Evolutionary conservation across 2,329 filamentous ascomycete species (phyloP), one percentile per base, ranked within the genome.

Genomic region (Botryotinia globosa): DNA sequence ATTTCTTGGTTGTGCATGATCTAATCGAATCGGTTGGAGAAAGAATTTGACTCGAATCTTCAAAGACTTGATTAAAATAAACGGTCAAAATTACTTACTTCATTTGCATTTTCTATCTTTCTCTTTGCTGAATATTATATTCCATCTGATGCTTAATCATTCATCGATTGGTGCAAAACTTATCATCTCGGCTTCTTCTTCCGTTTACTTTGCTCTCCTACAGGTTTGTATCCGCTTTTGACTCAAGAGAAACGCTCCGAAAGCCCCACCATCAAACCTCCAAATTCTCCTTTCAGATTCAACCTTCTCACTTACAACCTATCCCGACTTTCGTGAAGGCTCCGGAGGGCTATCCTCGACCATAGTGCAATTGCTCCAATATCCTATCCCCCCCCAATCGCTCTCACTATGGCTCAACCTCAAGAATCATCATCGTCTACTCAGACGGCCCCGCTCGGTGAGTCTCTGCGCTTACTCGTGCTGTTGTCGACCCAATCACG

Each of bases 391-490:
- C 22, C 22, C 48, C 22, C 48, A 45, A 45, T 67, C 42, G 64
- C 61, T 71, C 67, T 58, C 73, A 75, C 45, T 59, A 77, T 78
- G 77, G 72, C 77, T 66, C 58, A 58, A 65, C 45, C 73, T 76
- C 72, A 73, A 76, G 70, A 69, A 73, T 54, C 69, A 72, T 59
- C 63, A 39, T 48, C 62, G 37, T 70, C 65, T 37, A 67, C 74
- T 64, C 71, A 72, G 66, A 72, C 58, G 62, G 73, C 69, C 54
- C 72, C 73, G 69, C 72, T 77, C 75, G 76, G 77, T 79, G 76
- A 73, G 76, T 79, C 45, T 64, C 69, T 69, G 68, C 69, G 74
- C 74, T 78, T 77, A 76, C 75, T 73, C 70, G 70, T 73, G 58
- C 25, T 58, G 65, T 74, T 58, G 32, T 58, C 37, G 14, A 45